Evolutionary conservation across 2,329 filamentous ascomycete genomes (phyloP).

Genomic region (Aspergillus puulaauensis): DNA sequence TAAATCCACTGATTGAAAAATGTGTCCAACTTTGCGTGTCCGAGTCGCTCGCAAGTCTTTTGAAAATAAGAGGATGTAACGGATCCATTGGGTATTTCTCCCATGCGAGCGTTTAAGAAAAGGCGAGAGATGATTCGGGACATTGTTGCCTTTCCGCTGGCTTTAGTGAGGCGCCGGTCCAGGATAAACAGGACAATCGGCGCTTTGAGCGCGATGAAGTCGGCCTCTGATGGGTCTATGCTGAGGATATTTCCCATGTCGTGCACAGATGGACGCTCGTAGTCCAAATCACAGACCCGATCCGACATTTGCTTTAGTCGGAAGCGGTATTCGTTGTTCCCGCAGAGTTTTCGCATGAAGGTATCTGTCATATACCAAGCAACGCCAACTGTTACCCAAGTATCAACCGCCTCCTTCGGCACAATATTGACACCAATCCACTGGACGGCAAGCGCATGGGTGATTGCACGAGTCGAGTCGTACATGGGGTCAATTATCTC

Average conservation of each 20-base stretch:
- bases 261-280: slow-evolving; percentile 77
- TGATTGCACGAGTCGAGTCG: slow-evolving; percentile 74
- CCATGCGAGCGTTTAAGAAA: slow-evolving; percentile 81
- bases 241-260: slow-evolving; percentile 76
- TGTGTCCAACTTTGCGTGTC: slow-evolving; percentile 79
- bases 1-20: slow-evolving; percentile 96
- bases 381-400: slow-evolving; percentile 86
- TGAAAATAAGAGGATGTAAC: slow-evolving; percentile 77
- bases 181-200: slow-evolving; percentile 90
- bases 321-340: slow-evolving; percentile 92
- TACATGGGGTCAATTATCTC: slow-evolving; percentile 83
- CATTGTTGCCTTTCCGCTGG: slow-evolving; percentile 79
- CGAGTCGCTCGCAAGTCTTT: slow-evolving; percentile 81
- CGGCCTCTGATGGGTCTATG: slow-evolving; percentile 78
- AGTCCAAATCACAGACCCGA: slow-evolving; percentile 75
- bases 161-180: slow-evolving; percentile 86
- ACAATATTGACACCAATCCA: slow-evolving; percentile 95
- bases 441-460: slow-evolving; percentile 83
- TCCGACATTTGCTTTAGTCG: slow-evolving; percentile 84
- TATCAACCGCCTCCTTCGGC: slow-evolving; percentile 74
- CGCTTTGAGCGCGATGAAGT: slow-evolving; percentile 89
- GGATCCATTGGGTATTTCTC: slow-evolving; percentile 68
- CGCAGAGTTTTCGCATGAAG: slow-evolving; percentile 86
- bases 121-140: slow-evolving; percentile 82
- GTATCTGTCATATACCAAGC: slow-evolving; percentile 94